A percentile compares a stretch with the other conserved stretches of the same genome.
Evolutionary conservation across 2,329 filamentous ascomycete genomes (phyloP).

Genomic region (Botryotinia narcissicola): DNA sequence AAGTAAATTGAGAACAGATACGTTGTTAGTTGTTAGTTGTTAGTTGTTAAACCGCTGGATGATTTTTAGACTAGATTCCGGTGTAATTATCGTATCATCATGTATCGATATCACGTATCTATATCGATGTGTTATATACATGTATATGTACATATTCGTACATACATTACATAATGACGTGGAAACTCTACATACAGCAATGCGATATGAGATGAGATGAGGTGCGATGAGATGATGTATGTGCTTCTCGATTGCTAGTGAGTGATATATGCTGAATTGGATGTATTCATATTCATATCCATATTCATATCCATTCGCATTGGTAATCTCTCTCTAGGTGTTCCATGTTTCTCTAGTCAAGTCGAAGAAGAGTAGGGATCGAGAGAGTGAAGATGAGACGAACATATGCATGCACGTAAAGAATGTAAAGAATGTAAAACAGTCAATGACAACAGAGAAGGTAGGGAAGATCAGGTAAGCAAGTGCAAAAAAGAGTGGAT

Average conservation of each 20-base stretch:
- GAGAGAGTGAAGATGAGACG: not conserved
- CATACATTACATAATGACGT: not conserved
- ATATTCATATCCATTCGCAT: no score
- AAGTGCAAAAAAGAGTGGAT: conserved; percentile 3
- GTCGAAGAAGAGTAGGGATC: not conserved
- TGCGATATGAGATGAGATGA: not conserved
- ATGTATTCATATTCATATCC: not conserved
- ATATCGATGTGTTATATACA: no score
- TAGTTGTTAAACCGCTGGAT: no score
- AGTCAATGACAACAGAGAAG: not conserved
- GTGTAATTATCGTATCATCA: no score
- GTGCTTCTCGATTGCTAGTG: not conserved
- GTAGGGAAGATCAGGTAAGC: no score
- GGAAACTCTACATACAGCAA: no score
- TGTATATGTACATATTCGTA: no score
- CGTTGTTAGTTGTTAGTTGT: no score
- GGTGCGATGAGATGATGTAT: not conserved
- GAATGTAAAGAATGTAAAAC: not conserved
- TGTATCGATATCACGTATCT: no score
- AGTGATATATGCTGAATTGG: not conserved
- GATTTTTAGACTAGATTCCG: no score
- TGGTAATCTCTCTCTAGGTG: not conserved
- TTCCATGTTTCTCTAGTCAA: not conserved
- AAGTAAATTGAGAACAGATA: no score
- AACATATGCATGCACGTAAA: not conserved